phyloP scores from a whole-genome alignment of 2,329 filamentous ascomycete genomes.

The Epichloe elymi region DNA sequence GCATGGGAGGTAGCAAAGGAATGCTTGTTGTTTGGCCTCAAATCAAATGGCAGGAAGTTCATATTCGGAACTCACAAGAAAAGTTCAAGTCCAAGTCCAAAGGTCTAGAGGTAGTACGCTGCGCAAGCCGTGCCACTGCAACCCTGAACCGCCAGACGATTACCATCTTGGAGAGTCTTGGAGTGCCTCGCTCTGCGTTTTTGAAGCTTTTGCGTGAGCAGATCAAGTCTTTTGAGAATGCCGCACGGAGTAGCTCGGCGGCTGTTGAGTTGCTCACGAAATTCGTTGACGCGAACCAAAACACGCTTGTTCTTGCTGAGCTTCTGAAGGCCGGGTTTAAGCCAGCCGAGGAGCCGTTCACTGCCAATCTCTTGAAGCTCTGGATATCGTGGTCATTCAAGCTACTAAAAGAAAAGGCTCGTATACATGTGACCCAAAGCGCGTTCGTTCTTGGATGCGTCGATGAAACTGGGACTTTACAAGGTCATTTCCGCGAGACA shows the following conservation, averaged over 20 bases:
- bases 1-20: conserved; percentile 85
- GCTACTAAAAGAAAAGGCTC: conserved; percentile 81
- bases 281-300: conserved; percentile 76
- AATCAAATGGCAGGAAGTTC: conserved; percentile 52
- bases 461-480: conserved; percentile 67
- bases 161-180: conserved; percentile 65
- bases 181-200: conserved; percentile 57
- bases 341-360: conserved; percentile 60
- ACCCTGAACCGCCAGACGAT: conserved; percentile 87
- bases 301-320: conserved; percentile 57
- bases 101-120: conserved; percentile 73
- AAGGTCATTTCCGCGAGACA: conserved; percentile 50
- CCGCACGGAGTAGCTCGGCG: conserved; percentile 50
- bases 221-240: conserved; percentile 52
- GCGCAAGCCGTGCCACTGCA: conserved; percentile 62
- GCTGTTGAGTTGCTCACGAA: conserved; percentile 58
- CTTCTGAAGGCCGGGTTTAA: conserved; percentile 77
- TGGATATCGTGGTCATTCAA: conserved; percentile 89
- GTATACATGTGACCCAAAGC: conserved; percentile 67
- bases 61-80: conserved; percentile 71
- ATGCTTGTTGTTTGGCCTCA: conserved; percentile 66
- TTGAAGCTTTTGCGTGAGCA: conserved; percentile 52
- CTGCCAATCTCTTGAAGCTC: conserved; percentile 62
- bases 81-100: conserved; percentile 68
- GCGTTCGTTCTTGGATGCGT: conserved; percentile 81